Evolutionary conservation across 305 asterid genomes (phyloP), one percentile per base, ranked within the genome.

Genomic region (Rubia peregrina): DNA sequence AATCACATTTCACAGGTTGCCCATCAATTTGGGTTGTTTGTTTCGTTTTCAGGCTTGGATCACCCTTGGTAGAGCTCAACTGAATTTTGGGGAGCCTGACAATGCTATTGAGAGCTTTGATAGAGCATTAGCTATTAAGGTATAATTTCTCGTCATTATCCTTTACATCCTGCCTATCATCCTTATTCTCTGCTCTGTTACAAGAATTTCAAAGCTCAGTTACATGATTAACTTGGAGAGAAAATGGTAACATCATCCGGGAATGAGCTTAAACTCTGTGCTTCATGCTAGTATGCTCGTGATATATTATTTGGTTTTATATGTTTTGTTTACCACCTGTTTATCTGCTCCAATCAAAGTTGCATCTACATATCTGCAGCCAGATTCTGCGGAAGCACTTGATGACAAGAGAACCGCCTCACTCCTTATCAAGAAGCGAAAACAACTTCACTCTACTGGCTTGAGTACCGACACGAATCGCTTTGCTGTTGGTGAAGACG

Each of bases 11-110:
- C 9, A 22, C 40, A 43, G 14, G 21, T 43, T 43, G 10, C 11
- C 21, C 1, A 4, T 57, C 24, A 30, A 17, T 6, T 71, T 8
- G 21, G 55, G 19, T 55, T 40, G 2, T 62, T 38, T 1, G 13
- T 44, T 71, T 68, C 79, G 65, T 67, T 65, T 56, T 43, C 75
- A 92, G 98, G 97, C 97, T 11, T 92, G 98, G 98, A 79, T 90
- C 71, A 90, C 97, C 55, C 95, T 90, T 41, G 98, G 96, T 71
- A 82, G 98, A 80, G 92, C 98, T 71, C 97, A 92, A 68, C 76
- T 92, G 56, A 92, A 92, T 82, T 92, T 78, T 57, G 98, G 98
- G 74, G 98, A 92, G 78, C 97, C 98, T 24, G 98, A 90, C 77
- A 79, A 78, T 70, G 96, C 98, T 70, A 81, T 92, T 46, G 89